Base-by-base conservation (phyloP, 495 filamentous ascomycete species). In the Thozetella sp. region DNA sequence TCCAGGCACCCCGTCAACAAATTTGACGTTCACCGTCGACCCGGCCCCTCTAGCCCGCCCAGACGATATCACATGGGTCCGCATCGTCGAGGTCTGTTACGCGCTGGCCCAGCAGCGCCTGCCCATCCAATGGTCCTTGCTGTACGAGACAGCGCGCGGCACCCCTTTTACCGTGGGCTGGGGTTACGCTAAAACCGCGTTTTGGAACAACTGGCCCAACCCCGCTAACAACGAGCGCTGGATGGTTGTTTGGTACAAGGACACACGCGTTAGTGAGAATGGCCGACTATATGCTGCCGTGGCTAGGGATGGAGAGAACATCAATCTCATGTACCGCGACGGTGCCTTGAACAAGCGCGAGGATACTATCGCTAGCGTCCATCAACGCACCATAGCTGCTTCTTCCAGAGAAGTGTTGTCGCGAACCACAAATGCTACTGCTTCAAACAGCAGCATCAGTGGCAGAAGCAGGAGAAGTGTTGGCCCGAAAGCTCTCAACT, bases 61-160 rank as follows among this genome's bases (percentile, higher is more conserved):
- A 1, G 15, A 22, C 22, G 17, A 10, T 15, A 13, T 24, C 45
- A 46, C 13, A 2, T 53, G 24, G 27, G 52, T 58, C 22, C 48
- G 19, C 9, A 58, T 58, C 50, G 15, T 58, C 15, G 56, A 58
- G 1, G 22, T 58, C 22, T 43, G 30, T 50, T 58, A 58, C 56
- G 56, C 46, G 19, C 22, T 20, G 20, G n/a, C 12, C 25, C 56
- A 58, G 22, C 34, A 17, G 15, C 26, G 56, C 11, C 3, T 40
- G 46, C 25, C 20, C 9, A 24, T 1, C 26, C 6, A n/a, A 13
- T 58, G 56, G 56, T n/a, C 50, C 26, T 4, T 17, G 19, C 9
- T 56, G 11, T 60, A 54, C 53, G 15, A 37, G 6, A 37, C 30
- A 15, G 30, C 30, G 30, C 30, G 30, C 30, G 30, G 30, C 6